Evolutionary conservation across 2,329 filamentous ascomycete species (phyloP), one percentile per base, ranked within the genome.

Genomic region (Aphanocladium album): DNA sequence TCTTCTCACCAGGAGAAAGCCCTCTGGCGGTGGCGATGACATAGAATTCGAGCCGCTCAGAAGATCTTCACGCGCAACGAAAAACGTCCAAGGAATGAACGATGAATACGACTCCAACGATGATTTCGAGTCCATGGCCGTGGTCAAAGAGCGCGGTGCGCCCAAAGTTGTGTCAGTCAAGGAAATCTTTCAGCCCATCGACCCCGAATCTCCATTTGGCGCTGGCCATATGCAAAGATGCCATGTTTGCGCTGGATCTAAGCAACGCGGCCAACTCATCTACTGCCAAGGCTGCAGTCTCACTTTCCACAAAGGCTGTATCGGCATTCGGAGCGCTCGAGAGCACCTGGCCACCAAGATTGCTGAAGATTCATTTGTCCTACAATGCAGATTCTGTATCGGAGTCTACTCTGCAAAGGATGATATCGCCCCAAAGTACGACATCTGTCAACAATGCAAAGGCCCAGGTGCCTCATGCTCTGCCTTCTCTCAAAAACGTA

Each of bases 311-410:
- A 91, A 90, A 72, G 77, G 76, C 45, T 99, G 95, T 69, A 80
- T 99, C 30, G 92, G 93, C 1, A 79, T 81, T 53, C 85, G 95
- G 54, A 83, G 82, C 56, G 78, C 73, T 14, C 83, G 95, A 62
- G 91, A 96, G n/a, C 95, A 98, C 71, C 77, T 95, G 39, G 91
- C 91, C 11, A 98, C 92, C 25, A 99, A 98, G 72, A 75, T 97
- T 57, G 87, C 80, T 2, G 79, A 88, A 1, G 85, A 88, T 2
- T 75, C 88, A 41, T 98, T 96, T 67, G 87, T 99, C 17, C 77
- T 99, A 43, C 95, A 99, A 71, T 99, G 95, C 75, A 88, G 87
- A 65, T 89, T 87, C 60, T 99, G 95, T 71, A 82, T 98, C 63
- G 88, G 88, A 3, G 70, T 82, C 21, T 81, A 86, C 50, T 77